Base-by-base conservation (phyloP, 495 filamentous ascomycete genomes). In the Hypoxylon perforatum region DNA sequence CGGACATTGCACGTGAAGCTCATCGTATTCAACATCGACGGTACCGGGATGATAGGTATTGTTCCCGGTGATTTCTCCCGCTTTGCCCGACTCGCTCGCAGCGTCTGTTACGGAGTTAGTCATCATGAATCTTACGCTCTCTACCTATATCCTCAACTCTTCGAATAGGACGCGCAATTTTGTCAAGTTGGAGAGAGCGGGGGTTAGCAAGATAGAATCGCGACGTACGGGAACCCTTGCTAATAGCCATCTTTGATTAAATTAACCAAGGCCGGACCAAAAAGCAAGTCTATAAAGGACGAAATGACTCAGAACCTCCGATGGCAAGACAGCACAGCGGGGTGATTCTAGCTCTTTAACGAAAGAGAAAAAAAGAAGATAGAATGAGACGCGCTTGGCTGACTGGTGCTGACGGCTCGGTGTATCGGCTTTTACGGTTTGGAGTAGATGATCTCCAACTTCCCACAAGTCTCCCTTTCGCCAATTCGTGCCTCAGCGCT, bases 1-100 rank as follows among this genome's bases (percentile, higher is more conserved):
- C 18, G 88, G 86, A 61, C 78, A 82, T 50, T 56, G 70, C 22
- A 83, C 74, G 38, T 78, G 58, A 38, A 78, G 66, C 18, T 81
- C 81, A 59, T 80, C 78, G 54, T 78, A 77, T 30, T 72, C 69
- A 44, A 66, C 52, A 19, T 65, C 69, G 59, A 55, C 33, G 36
- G 11, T 47, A 46, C 56, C 69, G 57, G 69, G 72, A 62, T 68
- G 60, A 12, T 74, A 74, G 9, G 54, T 64, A 41, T 74, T 72
- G 36, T 60, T 61, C 23, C 58, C 57, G 15, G 58, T 38, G 18
- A 67, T 18, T 9, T 23, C 65, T 25, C 30, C 57, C 18, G 58
- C 45, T 36, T 74, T 74, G 8, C 73, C 72, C 56, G 67, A 64
- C 28, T 67, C 72, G 49, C 55, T 69, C 55, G 59, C 58, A 23